A percentile compares a stretch with the other conserved stretches of the same genome.
Conservation (phyloP, 2,329 filamentous ascomycete genomes). For the Penicillium olsonii region DNA sequence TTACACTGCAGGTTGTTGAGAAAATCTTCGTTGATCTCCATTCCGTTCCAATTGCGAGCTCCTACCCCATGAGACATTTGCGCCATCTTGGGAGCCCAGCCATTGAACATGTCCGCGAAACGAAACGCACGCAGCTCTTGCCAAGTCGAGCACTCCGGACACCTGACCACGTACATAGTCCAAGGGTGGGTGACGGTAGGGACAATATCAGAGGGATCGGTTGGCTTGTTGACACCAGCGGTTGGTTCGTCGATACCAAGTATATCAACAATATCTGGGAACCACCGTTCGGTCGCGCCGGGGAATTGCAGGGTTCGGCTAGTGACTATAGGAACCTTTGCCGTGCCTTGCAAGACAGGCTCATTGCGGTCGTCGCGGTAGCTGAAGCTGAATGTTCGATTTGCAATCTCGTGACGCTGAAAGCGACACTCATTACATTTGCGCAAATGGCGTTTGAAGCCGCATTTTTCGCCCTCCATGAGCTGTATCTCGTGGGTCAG, state of each 20-base stretch:
- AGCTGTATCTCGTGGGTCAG: no score
- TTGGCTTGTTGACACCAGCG: background rate
- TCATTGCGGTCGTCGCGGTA: no score
- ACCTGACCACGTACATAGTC: background rate
- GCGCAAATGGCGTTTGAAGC: slow-evolving; percentile 9
- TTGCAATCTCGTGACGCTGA: background rate
- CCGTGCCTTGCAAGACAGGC: no score
- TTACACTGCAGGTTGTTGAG: slow-evolving; percentile 3
- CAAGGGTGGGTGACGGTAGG: no score
- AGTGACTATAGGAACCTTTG: background rate
- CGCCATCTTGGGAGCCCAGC: background rate
- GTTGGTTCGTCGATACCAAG: background rate
- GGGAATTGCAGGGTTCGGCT: no score
- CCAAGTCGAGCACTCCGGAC: background rate
- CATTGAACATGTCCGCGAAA: background rate
- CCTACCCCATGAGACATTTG: no score
- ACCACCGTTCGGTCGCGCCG: slow-evolving; percentile 4
- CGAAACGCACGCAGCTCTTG: slow-evolving; percentile 1
- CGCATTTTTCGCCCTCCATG: no score
- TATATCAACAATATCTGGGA: slow-evolving; percentile 1
- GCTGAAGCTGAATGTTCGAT: no score
- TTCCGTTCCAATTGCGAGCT: background rate
- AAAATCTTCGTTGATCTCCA: background rate
- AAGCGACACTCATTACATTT: slow-evolving; percentile 12
- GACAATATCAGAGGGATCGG: no score